Evolutionary conservation across 768 basidiomycete species (phyloP), one percentile per base, ranked within the genome.

Genomic region (Phallus indusiatus): DNA sequence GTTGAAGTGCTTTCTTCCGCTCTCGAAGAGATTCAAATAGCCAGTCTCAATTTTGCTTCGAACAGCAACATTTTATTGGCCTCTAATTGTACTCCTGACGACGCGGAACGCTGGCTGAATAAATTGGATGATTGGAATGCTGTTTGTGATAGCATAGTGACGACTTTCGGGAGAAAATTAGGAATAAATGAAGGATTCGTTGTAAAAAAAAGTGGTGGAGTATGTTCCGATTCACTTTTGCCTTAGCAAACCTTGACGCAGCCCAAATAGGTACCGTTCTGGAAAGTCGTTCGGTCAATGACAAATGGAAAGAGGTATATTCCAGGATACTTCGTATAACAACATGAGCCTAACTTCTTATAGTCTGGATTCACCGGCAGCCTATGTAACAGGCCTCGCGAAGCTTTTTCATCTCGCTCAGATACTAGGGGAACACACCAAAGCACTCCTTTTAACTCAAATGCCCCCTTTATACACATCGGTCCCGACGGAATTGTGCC

Each of bases 111-210:
- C 18, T 94, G 91, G 90, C 70, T 86, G 49, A 65, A 76, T 55
- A 88, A 85, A 67, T 75, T 94, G 48, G 90, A 93, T 58, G 89
- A 91, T 21, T 91, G 90, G 68, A 86, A 84, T 16, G 76, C 72
- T 17, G 79, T 88, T 42, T 91, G 90, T 67, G 90, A 91, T 64
- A 83, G 82, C 46, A 83, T 93, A 37, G 87, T 88, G 47, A 80
- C 81, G 48, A 85, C 84, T 68, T 87, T 93, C 69, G 88, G 87
- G 59, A 91, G 88, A 75, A 94, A 94, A 71, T 76, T 94, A 21
- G 87, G 90, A 11, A 85, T 90, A 51, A 90, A 91, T 20, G 93
- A 94, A 71, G 88, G 90, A 17, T 88, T 94, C 64, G 84, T 86
- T 59, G 78, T 83, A 33, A 89, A 87, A 77, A 93, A 91, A 74